phyloP scores from a whole-genome alignment of 768 basidiomycete species.

The Grammothele lineata region DNA sequence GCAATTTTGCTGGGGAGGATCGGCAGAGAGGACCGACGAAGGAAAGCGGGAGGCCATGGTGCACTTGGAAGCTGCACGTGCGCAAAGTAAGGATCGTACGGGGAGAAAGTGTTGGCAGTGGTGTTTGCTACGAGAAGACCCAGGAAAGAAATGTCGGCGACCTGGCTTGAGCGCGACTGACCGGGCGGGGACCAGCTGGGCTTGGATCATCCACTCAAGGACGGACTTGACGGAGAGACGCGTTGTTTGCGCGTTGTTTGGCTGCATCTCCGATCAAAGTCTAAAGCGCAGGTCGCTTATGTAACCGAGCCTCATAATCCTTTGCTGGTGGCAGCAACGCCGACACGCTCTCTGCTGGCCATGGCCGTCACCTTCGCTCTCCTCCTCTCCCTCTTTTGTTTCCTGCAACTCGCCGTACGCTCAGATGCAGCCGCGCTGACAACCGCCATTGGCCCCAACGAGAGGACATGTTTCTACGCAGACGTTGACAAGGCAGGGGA shows the following conservation, averaged over 20 bases:
- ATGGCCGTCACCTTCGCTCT: slow-evolving; percentile 17
- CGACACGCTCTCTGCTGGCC: slow-evolving; percentile 18
- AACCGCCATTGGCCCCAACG: slow-evolving; percentile 72
- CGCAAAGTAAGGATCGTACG: too few species aligned
- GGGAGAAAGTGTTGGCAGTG: too few species aligned
- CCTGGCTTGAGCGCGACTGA: too few species aligned
- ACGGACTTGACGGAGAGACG: too few species aligned
- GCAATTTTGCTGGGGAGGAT: not conserved
- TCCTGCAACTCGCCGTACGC: slow-evolving; percentile 16
- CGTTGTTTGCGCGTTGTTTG: slow-evolving; percentile 25
- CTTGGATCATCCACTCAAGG: too few species aligned
- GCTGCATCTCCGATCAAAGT: slow-evolving; percentile 9
- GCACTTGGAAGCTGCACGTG: too few species aligned
- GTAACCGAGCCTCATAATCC: slow-evolving; percentile 8
- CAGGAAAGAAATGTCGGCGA: too few species aligned
- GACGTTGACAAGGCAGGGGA: slow-evolving; percentile 95
- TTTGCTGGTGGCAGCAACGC: slow-evolving; percentile 11
- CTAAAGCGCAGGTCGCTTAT: slow-evolving; percentile 5
- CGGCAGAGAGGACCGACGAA: not conserved
- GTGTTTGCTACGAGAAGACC: too few species aligned
- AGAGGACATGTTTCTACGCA: slow-evolving; percentile 89
- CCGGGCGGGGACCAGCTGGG: too few species aligned
- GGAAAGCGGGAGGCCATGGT: not conserved
- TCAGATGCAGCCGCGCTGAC: slow-evolving; percentile 65
- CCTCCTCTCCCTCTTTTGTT: slow-evolving; percentile 16